These are phyloP conservation scores for Pontederia paniculata DNA, from an alignment of 176 grass and related monocot species.

Conservation along the genomic window DNA sequence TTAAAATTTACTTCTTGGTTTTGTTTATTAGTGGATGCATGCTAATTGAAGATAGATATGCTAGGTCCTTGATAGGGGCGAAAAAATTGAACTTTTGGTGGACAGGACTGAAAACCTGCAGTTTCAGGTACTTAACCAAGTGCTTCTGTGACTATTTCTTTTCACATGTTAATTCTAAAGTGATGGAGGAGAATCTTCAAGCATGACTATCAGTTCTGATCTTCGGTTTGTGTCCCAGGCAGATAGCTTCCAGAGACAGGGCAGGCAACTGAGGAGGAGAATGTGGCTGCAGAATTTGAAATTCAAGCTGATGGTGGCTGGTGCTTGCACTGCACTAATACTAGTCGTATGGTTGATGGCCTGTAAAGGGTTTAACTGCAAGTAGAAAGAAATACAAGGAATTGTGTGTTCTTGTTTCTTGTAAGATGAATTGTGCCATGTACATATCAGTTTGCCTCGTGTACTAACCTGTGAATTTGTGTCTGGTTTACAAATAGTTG, in stretches of 20 bases:
- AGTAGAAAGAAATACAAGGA: slow-evolving; percentile 1
- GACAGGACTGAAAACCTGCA: slow-evolving; percentile 90
- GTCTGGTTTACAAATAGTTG: too few species aligned
- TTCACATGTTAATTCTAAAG: too few species aligned
- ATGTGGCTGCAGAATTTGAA: slow-evolving; percentile 97
- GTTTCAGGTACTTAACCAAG: slow-evolving; percentile 46
- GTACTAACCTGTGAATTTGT: too few species aligned
- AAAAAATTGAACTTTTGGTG: slow-evolving; percentile 94
- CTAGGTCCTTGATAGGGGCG: slow-evolving; percentile 90
- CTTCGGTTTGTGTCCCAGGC: slow-evolving; percentile 34
- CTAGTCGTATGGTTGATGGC: slow-evolving; percentile 76
- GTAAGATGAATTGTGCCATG: too few species aligned
- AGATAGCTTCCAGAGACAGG: slow-evolving; percentile 92
- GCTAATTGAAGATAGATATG: too few species aligned
- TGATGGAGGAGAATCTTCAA: too few species aligned
- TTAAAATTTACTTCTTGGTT: too few species aligned
- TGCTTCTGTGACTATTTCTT: background rate
- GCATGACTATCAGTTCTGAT: background rate
- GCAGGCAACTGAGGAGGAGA: slow-evolving; percentile 80
- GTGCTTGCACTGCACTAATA: slow-evolving; percentile 32
- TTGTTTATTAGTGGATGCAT: too few species aligned
- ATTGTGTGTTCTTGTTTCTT: too few species aligned
- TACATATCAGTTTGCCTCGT: too few species aligned
- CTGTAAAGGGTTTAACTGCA: slow-evolving; percentile 73
- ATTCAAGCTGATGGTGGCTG: slow-evolving; percentile 82